Conservation (phyloP, 2,329 filamentous ascomycete genomes). For the Colletotrichum plurivorum region DNA sequence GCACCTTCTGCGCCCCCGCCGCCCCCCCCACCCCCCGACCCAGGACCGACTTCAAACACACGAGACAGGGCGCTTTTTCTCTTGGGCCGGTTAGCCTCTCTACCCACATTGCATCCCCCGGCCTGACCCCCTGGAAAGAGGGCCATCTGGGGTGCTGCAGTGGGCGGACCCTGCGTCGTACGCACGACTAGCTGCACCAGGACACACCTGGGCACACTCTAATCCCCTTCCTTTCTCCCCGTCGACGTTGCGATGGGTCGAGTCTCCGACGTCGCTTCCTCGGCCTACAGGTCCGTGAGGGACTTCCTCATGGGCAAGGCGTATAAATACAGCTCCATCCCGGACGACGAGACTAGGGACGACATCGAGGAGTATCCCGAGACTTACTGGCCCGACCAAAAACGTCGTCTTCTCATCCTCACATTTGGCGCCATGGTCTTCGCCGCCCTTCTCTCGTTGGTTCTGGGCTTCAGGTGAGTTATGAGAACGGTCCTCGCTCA, state of each 20-base stretch:
- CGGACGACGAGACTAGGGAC: slow-evolving; percentile 38
- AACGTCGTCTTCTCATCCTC: slow-evolving; percentile 42
- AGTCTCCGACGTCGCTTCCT: slow-evolving; percentile 32
- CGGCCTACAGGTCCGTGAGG: slow-evolving; percentile 40
- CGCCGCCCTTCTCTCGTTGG: slow-evolving; percentile 22
- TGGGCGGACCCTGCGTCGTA: slow-evolving; percentile 10
- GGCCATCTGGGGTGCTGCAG: slow-evolving; percentile 23
- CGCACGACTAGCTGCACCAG: slow-evolving; percentile 25
- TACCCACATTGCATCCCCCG: slow-evolving; percentile 11
- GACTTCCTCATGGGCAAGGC: slow-evolving; percentile 40
- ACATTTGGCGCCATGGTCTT: slow-evolving; percentile 42
- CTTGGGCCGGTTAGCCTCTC: slow-evolving; percentile 7
- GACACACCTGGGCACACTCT: slow-evolving; percentile 16
- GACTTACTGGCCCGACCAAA: slow-evolving; percentile 38
- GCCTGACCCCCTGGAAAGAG: slow-evolving; percentile 14
- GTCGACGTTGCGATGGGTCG: slow-evolving; percentile 22
- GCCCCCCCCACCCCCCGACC: no score
- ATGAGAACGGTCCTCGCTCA: neutral
- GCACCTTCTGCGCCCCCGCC: neutral
- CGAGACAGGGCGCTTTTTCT: slow-evolving; percentile 7
- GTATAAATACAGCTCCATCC: slow-evolving; percentile 49
- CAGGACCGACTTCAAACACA: neutral
- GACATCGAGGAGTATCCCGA: slow-evolving; percentile 28
- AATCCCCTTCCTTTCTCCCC: neutral
- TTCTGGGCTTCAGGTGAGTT: slow-evolving; percentile 31